Base-by-base conservation (phyloP, 345 rosid genomes). In the Citrus medica region DNA sequence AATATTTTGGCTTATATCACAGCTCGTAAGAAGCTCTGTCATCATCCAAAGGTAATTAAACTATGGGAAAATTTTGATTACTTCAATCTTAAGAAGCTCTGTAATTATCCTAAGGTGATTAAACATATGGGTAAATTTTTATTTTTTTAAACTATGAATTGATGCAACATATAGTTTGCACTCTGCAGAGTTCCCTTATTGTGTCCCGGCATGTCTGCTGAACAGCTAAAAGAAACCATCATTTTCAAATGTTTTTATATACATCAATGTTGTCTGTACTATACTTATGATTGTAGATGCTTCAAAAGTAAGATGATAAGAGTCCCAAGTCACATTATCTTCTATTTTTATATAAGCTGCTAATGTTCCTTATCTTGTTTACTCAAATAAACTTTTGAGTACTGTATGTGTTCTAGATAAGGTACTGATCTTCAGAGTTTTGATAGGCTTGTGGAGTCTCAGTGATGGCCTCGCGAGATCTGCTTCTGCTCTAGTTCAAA, bases 81-180 rank as follows among this genome's bases (percentile, higher is more conserved):
- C 51, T 46, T 46, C 13, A 46, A 13, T 46, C 99, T 96, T 66
- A 94, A 96, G 89, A 96, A 96, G 93, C 97, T 96, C 77, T 94
- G 99, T 89, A 96, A 96, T 82, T 98, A 96, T 88, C 99, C 98
- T 66, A 94, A 96, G 97, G 99, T 96, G 79, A 62, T 69, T 48
- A 69, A 37, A 30, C 3, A 40, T 76, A 25, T 38, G 3, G 5
- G 42, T 48, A 53, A 40, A 65, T 27, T 38, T 60, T 42, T 42
- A 61, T 9, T 69, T 67, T 32, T 62, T 60, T 9, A 51, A 56
- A 42, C 16, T 63, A 61, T 60, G 16, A 60, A 37, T 21, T 61
- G 16, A 74, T 27, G 42, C 38, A 27, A 62, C 58, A 25, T 35
- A 33, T 40, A 9, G 46, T 73, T 27, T n/a, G 67, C 40, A 19